phyloP scores from a whole-genome alignment of 1,139 yeast genomes.

The Magnusiomyces fungicola region DNA sequence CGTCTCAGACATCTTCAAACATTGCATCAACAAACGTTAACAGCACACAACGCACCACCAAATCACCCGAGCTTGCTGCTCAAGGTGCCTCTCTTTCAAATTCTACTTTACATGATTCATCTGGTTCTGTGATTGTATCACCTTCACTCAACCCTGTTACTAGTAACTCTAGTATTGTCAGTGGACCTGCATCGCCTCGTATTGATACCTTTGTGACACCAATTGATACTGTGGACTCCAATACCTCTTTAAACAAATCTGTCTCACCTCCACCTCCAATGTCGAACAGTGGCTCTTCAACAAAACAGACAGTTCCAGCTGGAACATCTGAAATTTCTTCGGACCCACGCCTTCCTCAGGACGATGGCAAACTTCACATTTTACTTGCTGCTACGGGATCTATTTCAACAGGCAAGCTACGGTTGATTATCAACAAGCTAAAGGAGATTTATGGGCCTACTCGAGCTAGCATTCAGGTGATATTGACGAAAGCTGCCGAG shows the following conservation, averaged over 20 bases:
- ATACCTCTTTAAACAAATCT: not conserved
- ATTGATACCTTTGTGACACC: not conserved
- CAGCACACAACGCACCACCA: not conserved
- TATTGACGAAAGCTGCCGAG: conserved; percentile 76
- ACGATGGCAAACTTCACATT: conserved; percentile 85
- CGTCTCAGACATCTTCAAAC: too few relatives aligned
- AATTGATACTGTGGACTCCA: not conserved
- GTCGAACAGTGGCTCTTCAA: too few relatives aligned
- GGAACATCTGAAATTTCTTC: conserved; percentile 5
- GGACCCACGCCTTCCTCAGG: conserved; percentile 79
- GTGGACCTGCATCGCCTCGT: not conserved
- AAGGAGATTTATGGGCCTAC: conserved; percentile 73
- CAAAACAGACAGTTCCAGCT: conserved; percentile 4
- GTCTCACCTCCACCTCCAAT: conserved; percentile 5
- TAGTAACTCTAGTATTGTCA: not conserved
- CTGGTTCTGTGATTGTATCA: too few relatives aligned
- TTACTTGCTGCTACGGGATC: conserved; percentile 90
- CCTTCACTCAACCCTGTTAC: not conserved
- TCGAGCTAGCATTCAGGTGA: conserved; percentile 68
- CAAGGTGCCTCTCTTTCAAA: too few relatives aligned
- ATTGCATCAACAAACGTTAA: too few relatives aligned
- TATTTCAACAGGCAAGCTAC: conserved; percentile 66
- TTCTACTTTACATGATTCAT: too few relatives aligned
- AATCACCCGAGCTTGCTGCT: too few relatives aligned
- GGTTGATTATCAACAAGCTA: conserved; percentile 64